Evolutionary conservation across 2,329 filamentous ascomycete species (phyloP).

Genomic region (Hypoxylon sp.): DNA sequence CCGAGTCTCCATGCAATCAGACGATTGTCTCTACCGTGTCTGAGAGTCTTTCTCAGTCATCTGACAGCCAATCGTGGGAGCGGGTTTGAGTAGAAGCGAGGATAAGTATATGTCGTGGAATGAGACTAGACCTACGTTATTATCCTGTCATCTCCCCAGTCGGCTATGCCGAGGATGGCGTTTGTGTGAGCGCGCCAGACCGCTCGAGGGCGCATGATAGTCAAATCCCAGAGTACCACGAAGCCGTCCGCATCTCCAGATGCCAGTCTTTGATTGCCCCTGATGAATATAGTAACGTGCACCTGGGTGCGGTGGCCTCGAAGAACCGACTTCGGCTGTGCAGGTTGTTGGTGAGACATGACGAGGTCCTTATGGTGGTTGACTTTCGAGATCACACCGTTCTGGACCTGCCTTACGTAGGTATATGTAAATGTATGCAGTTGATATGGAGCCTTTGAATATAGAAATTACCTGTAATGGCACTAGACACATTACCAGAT

Average conservation of each 20-base stretch:
- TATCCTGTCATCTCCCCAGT: constrained; percentile 78
- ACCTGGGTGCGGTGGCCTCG: constrained; percentile 87
- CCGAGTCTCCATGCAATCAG: constrained; percentile 86
- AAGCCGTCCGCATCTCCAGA: constrained; percentile 93
- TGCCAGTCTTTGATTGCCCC: constrained; percentile 79
- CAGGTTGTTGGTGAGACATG: constrained; percentile 49
- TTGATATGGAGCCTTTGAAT: not conserved
- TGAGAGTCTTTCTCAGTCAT: constrained; percentile 54
- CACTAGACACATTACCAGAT: not conserved
- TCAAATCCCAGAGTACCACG: constrained; percentile 86
- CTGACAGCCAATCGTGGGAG: constrained; percentile 13
- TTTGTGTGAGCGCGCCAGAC: constrained; percentile 89
- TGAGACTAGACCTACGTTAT: constrained; percentile 76
- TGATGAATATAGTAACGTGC: constrained; percentile 80
- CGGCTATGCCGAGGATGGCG: constrained; percentile 79
- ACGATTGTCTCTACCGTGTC: constrained; percentile 90
- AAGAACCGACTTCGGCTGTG: constrained; percentile 73
- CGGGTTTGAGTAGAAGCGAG: constrained; percentile 2
- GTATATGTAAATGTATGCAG: not conserved
- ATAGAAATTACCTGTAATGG: not conserved
- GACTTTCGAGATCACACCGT: constrained; percentile 5
- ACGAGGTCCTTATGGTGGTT: constrained; percentile 12
- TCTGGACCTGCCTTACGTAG: not conserved
- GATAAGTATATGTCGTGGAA: constrained; percentile 15
- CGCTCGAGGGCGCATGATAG: constrained; percentile 81